Percentiles rank a stretch among this genome's conserved stretches.
phyloP scores from a whole-genome alignment of 139 green algal genomes.

The Picochlorum sp. region DNA sequence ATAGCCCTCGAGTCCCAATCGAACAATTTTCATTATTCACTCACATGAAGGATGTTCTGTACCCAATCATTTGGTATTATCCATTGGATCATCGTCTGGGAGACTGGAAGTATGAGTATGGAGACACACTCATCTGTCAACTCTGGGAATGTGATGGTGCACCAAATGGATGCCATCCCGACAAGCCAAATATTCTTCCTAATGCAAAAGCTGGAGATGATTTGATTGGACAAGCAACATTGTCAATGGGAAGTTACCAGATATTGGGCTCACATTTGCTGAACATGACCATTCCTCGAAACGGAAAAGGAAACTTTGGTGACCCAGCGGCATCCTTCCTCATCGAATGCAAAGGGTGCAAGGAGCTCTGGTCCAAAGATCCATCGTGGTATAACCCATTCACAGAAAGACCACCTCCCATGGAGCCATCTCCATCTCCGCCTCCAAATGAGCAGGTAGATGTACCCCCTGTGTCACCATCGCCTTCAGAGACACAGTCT shows the following conservation, averaged over 20 bases:
- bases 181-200: slow-evolving; percentile 8
- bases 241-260: slow-evolving; percentile 1
- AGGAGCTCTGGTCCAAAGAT: background rate
- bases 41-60: slow-evolving; percentile 8
- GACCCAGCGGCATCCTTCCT: background rate
- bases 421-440: slow-evolving; percentile 4
- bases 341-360: slow-evolving; percentile 1
- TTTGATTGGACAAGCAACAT: slow-evolving; percentile 6
- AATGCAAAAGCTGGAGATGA: slow-evolving; percentile 18
- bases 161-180: slow-evolving; percentile 13
- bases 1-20: background rate
- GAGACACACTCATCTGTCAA: slow-evolving; percentile 14
- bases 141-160: slow-evolving; percentile 30
- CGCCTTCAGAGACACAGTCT: background rate
- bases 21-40: slow-evolving; percentile 6
- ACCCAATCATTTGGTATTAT: slow-evolving; percentile 11
- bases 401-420: background rate
- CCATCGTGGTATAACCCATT: slow-evolving; percentile 5
- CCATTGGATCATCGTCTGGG: slow-evolving; percentile 12
- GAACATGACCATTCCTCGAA: slow-evolving; percentile 9
- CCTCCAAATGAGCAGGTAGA: background rate
- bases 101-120: slow-evolving; percentile 10
- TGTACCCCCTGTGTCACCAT: background rate
- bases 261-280: background rate
- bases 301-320: slow-evolving; percentile 1